Base-by-base conservation (phyloP, 2,329 filamentous ascomycete species). In the Leptographium lundbergii region DNA sequence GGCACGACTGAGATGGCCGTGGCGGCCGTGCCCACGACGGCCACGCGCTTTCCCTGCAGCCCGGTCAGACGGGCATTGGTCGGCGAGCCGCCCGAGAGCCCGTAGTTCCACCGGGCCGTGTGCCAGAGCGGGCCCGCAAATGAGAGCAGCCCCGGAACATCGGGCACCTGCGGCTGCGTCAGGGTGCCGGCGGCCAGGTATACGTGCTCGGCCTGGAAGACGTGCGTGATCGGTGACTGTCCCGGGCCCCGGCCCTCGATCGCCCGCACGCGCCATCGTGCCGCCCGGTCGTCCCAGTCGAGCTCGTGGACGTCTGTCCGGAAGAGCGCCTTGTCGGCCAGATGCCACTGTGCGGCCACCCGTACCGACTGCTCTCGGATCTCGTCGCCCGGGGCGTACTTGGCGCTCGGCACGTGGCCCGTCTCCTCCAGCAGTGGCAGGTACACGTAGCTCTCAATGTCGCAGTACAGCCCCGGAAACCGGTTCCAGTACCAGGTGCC, bases 91-190 rank as follows among this genome's bases (percentile, higher is more conserved):
- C 76, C 74, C 10, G 60, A 45, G n/a, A 54, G 27, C 14, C 19
- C 5, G 9, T 77, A 71, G 11, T 81, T 73, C 82, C 82, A 84
- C 67, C 79, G 79, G 0, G 79, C 81, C 0, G 80, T 79, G 66
- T 85, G 82, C 63, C 81, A 76, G 19, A 84, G 75, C 22, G 74
- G 67, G n/a, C 84, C 84, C 55, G 81, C 74, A 73, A 84, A 87
- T 22, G 73, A 76, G 19, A 81, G 74, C 61, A 84, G 74, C 13
- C 82, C 82, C 13, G 76, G 75, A 59, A 54, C 62, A 74, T 77
- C 82, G 57, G 80, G 74, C 0, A 84, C 82, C 52, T 60, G 55
- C 13, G 60, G 60, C 48, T 51, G 45, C 11, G 72, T 72, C 5
- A 78, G 62, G 3, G 75, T 61, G 1, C 75, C 76, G 1, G 68